A percentile compares a stretch with the other conserved stretches of the same genome.
phyloP scores from a whole-genome alignment of 257 asterid genomes.

The Solanum peruvianum region DNA sequence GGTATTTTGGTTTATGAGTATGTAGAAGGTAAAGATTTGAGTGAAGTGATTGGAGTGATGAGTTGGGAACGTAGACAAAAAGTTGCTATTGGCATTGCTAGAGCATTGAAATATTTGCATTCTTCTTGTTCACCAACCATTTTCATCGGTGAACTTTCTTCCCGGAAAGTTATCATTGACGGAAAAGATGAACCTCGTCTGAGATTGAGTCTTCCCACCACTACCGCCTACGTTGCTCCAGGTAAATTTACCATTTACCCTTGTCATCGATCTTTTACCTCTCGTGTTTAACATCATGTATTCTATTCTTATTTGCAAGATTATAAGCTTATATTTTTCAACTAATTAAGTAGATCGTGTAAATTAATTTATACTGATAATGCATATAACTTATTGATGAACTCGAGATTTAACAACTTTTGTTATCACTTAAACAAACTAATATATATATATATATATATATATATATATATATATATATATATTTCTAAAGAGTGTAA shows the following conservation, averaged over 20 bases:
- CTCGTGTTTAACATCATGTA: background rate
- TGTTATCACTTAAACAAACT: background rate
- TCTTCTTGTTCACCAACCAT: slow-evolving; percentile 32
- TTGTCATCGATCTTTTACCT: background rate
- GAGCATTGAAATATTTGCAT: slow-evolving; percentile 54
- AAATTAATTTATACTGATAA: background rate
- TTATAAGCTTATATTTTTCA: background rate
- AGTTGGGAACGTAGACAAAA: slow-evolving; percentile 48
- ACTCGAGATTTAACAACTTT: background rate
- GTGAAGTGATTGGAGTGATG: slow-evolving; percentile 26
- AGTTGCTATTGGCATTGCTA: slow-evolving; percentile 47
- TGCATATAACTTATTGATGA: background rate
- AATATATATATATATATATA: too few species aligned
- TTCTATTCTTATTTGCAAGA: background rate
- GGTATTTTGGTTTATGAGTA: slow-evolving; percentile 50
- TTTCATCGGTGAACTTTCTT: slow-evolving; percentile 31
- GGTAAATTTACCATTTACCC: slow-evolving; percentile 24
- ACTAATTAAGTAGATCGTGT: background rate
- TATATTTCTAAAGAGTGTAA: background rate
- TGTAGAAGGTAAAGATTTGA: slow-evolving; percentile 45
- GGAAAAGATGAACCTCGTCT: slow-evolving; percentile 41
- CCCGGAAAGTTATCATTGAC: slow-evolving; percentile 36
- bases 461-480: too few species aligned
- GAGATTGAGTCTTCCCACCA: slow-evolving; percentile 25
- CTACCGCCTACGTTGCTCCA: slow-evolving; percentile 39